Evolutionary conservation across 352 stramenopile species (phyloP), one percentile per base, ranked within the genome.

Genomic region (Globisporangium rhizosaccharum): DNA sequence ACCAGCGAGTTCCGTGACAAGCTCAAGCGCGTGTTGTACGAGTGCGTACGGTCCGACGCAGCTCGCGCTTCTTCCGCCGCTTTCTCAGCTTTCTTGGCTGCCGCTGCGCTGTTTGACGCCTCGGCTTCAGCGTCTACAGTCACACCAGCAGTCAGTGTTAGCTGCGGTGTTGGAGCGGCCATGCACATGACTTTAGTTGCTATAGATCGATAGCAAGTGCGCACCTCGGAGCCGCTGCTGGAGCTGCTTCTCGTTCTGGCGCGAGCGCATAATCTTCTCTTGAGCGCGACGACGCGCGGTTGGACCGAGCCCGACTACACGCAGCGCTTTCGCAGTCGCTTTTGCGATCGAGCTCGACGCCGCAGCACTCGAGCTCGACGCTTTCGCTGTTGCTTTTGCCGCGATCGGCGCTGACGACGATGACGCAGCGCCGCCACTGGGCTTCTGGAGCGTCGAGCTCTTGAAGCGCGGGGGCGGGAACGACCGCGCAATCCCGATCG

Each of bases 1-100:
- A 77, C 70, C 60, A 77, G 57, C 8, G 70, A 69, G 37, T 77
- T 77, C 33, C 54, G 56, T 39, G 67, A 71, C 33, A 77, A 53
- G 20, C 59, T 59, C 37, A 77, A 48, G 9, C 70, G 66, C 44
- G 65, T 72, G 46, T 72, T 73, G 45, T 63, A 56, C 33, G 67
- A 59, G 44, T 77, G 70, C 20, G 70, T 77, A 23, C 70, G 70
- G 44, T 77, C 70, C 2, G 61, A 66, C 7, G 66, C 67, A 11
- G 50, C 67, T 7, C 66, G 52, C 28, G 55, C 49, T 48, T 76
- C 66, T n/a, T 72, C 57, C 3, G 55, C 49, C 20, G 48, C 45
- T 23, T 63, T 59, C n/a, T 68, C 51, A 3, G 42, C 28, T 26
- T 57, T 62, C 45, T 65, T 65, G 41, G 59, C 23, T 2, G 44